A percentile compares a stretch with the other conserved stretches of the same genome.
Conservation (phyloP, 169 alveolate genomes). For the Eimeria falciformis region DNA sequence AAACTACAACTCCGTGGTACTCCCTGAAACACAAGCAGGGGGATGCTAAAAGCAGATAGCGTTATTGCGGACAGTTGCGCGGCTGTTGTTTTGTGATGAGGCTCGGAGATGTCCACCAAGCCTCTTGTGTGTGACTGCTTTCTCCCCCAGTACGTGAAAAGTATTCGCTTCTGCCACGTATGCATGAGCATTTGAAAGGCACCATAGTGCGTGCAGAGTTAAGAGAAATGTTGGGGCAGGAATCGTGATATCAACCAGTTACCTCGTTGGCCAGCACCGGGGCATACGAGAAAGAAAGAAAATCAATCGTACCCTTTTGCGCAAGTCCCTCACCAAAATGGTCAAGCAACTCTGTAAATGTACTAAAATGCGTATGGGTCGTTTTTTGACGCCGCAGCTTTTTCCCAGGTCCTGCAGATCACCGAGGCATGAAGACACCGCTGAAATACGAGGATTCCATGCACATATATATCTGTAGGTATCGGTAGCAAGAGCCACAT, state of each 20-base stretch:
- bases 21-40: not conserved
- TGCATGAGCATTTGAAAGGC: constrained; percentile 19
- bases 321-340: not conserved
- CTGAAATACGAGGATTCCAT: not conserved
- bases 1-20: not conserved
- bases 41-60: constrained; percentile 30
- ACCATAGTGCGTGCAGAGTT: not conserved
- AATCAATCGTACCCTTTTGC: not conserved
- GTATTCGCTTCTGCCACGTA: constrained; percentile 21
- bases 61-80: constrained; percentile 22
- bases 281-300: constrained; percentile 1
- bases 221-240: not conserved
- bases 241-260: not conserved
- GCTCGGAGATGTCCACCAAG: constrained; percentile 33
- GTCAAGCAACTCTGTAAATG: not conserved
- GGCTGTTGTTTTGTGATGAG: not conserved
- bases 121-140: constrained; percentile 51
- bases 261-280: constrained; percentile 37
- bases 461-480: not conserved
- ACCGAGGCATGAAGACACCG: not conserved
- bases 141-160: constrained; percentile 58
- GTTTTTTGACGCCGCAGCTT: constrained; percentile 62
- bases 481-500: not conserved
- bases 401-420: constrained; percentile 68
- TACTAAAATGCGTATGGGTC: constrained; percentile 67